A percentile compares a stretch with the other conserved stretches of the same genome.
Conservation (phyloP, 371 early-diverging fungal species). For the Cokeromyces recurvatus region DNA sequence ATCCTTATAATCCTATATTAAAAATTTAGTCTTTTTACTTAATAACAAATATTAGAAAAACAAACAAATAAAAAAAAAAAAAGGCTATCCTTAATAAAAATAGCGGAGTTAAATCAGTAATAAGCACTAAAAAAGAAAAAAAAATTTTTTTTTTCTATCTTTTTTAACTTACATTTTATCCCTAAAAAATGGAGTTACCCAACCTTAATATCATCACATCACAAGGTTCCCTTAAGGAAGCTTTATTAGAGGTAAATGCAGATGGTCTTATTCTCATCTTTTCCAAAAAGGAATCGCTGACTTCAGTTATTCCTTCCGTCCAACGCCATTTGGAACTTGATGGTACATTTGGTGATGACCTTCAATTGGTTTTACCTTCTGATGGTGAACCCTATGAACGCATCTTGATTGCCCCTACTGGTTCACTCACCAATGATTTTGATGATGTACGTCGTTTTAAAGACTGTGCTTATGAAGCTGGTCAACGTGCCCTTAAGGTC, state of each 20-base stretch:
- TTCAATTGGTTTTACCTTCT: constrained; percentile 33
- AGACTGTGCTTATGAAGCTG: constrained; percentile 62
- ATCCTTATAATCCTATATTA: too few species aligned
- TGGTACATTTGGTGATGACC: constrained; percentile 32
- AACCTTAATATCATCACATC: constrained; percentile 5
- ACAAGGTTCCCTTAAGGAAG: neutral
- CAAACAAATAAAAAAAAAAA: too few species aligned
- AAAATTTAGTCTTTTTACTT: too few species aligned
- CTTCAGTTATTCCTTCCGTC: constrained; percentile 16
- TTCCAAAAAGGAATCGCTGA: constrained; percentile 28
- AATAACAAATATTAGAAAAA: too few species aligned
- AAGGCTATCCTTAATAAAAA: too few species aligned
- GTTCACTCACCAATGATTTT: constrained; percentile 64
- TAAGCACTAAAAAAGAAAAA: too few species aligned
- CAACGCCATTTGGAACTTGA: constrained; percentile 29
- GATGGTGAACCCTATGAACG: constrained; percentile 50
- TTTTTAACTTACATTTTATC: too few species aligned
- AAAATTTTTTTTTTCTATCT: too few species aligned
- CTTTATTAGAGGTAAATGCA: constrained; percentile 5
- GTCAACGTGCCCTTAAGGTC: constrained; percentile 61
- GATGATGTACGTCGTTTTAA: constrained; percentile 80
- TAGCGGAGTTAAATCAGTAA: too few species aligned
- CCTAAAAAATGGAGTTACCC: constrained; percentile 16
- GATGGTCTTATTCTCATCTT: constrained; percentile 41
- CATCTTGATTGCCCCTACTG: constrained; percentile 70